Evolutionary conservation across 2,329 filamentous ascomycete genomes (phyloP), one percentile per base, ranked within the genome.

Genomic region (Corinectria fuckeliana): DNA sequence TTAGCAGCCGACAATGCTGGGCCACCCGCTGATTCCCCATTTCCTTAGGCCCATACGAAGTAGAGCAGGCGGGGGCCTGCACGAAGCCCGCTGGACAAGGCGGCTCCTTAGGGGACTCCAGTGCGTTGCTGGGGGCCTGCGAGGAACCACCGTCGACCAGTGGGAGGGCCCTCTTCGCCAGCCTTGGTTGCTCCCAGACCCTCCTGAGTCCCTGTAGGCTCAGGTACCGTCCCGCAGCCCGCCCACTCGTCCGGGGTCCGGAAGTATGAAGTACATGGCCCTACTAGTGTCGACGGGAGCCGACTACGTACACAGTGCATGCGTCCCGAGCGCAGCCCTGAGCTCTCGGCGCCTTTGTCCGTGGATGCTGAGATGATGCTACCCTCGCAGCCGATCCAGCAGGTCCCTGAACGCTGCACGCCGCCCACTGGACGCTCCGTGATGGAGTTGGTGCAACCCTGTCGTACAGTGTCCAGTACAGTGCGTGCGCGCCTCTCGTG

Each of bases 281-380:
- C 59, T 55, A 56, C 64, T 38, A 36, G n/a, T n/a, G n/a, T n/a
- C n/a, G n/a, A n/a, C n/a, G n/a, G n/a, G n/a, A 60, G 25, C 30
- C 32, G 26, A 8, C 34, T 28, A 62, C 38, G 65, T 69, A 69
- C 59, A 69, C 68, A 68, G 68, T 71, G 68, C 56, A 56, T 10
- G 5, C 20, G 25, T 34, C 30, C 57, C 57, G 56, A 70, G 68
- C 68, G 68, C 68, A 70, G 65, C 59, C 64, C 64, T 70, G 63
- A 71, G 68, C 64, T 70, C 64, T 60, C 60, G 45, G 55, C 51
- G 42, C 45, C 57, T 50, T 57, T 60, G 56, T 57, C 50, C 39
- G 51, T 56, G 57, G 49, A 58, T 53, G 30, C 26, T 47, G 20
- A 21, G 48, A 51, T 50, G 26, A 53, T 48, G 53, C 53, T 51